Evolutionary conservation across 2,329 filamentous ascomycete genomes (phyloP), one percentile per base, ranked within the genome.

Genomic region (Colletotrichum sp.): DNA sequence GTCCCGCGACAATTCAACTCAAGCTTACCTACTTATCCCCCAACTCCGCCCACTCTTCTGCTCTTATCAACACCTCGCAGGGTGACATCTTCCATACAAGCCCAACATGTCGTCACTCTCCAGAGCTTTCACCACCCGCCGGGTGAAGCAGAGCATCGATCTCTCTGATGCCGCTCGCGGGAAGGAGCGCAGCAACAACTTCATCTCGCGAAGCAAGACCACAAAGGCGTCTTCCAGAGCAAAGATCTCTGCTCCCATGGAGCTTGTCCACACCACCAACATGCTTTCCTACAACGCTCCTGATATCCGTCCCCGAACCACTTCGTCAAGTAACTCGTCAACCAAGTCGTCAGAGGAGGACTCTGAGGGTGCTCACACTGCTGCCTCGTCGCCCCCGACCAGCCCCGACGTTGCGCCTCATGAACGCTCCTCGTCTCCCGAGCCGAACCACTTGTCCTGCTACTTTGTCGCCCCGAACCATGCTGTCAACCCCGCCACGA

Each of bases 251-350:
- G 92, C 90, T 5, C 97, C 97, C 1, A 90, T 98, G 69, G 93
- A 96, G 85, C 90, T 99, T 78, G 89, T 98, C 65, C 98, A 97
- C 76, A 98, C 96, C 7, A 99, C 97, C 80, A 99, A 99, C 86
- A 95, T 98, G 91, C 93, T 98, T 71, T 96, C 95, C 9, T 98
- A 98, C 90, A 96, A 96, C 82, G 96, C 97, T 12, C 96, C 96
- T 67, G 94, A 98, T 82, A 93, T 98, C 77, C 75, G 62, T 34
- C 87, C 88, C 61, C 89, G 82, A 82, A 83, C 88, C n/a, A 80
- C 83, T n/a, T 87, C 88, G 13, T 91, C 90, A 52, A 88, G 88
- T 82, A 88, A 88, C 80, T 87, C 86, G 34, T 88, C 90, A 4
- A 86, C 85, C 75, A 89, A 90, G 79, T 94, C 93, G 5, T 93